Evolutionary conservation across 2,329 filamentous ascomycete species (phyloP).

Genomic region (Pleoardoris graminearum): DNA sequence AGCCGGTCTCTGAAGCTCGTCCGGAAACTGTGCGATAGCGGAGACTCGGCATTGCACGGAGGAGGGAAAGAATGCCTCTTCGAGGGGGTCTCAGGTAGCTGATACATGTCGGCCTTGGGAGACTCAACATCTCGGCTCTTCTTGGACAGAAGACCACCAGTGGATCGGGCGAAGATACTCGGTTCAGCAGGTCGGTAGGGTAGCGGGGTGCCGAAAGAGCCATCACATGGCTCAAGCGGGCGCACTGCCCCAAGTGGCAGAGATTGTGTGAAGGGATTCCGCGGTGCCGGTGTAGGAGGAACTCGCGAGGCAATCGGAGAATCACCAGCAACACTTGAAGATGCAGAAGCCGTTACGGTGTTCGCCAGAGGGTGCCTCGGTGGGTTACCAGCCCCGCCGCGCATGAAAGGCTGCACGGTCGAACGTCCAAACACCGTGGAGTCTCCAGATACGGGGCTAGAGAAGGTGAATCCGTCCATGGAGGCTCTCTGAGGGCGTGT

Average conservation of each 20-base stretch:
- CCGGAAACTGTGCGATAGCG: not conserved
- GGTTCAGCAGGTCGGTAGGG: slow-evolving; percentile 77
- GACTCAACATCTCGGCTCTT: slow-evolving; percentile 80
- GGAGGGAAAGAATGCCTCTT: slow-evolving; percentile 81
- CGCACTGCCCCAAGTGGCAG: slow-evolving; percentile 68
- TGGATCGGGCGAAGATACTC: slow-evolving; percentile 76
- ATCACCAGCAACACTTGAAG: slow-evolving; percentile 72
- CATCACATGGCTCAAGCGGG: slow-evolving; percentile 53
- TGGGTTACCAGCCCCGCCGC: slow-evolving; percentile 24
- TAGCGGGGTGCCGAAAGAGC: slow-evolving; percentile 72
- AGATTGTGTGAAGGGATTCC: slow-evolving; percentile 68
- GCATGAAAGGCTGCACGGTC: slow-evolving; percentile 26
- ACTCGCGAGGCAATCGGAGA: slow-evolving; percentile 46
- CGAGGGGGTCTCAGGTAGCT: slow-evolving; percentile 93
- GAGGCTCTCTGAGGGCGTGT: slow-evolving; percentile 71
- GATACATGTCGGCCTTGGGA: slow-evolving; percentile 57
- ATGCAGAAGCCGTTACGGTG: slow-evolving; percentile 82
- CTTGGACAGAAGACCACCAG: slow-evolving; percentile 78
- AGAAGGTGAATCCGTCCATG: slow-evolving; percentile 74
- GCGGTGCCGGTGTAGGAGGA: slow-evolving; percentile 35
- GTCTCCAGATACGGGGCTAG: slow-evolving; percentile 67
- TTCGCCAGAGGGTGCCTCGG: slow-evolving; percentile 80
- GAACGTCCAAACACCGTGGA: slow-evolving; percentile 60
- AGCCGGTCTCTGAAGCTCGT: slow-evolving; percentile 5
- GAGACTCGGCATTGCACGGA: slow-evolving; percentile 58